phyloP scores from a whole-genome alignment of 169 alveolate species.

The Eimeria maxima region DNA sequence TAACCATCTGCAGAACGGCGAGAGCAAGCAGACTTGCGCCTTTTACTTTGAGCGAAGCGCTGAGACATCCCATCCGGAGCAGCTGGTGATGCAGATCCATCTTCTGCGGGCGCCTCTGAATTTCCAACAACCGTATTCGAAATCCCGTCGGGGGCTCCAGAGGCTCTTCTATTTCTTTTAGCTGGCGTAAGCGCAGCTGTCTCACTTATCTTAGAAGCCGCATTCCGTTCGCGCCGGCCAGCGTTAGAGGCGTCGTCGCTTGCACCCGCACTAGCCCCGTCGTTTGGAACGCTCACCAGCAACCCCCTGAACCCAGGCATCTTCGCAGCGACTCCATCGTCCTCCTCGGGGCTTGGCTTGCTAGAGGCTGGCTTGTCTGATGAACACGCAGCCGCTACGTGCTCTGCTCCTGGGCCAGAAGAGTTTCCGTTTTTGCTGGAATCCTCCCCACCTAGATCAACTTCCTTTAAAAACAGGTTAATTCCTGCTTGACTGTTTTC shows the following conservation, averaged over 20 bases:
- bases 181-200: conserved; percentile 81
- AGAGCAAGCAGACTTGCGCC: conserved; percentile 57
- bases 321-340: conserved; percentile 25
- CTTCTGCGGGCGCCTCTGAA: conserved; percentile 69
- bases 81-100: conserved; percentile 61
- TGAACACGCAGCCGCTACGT: conserved; percentile 39
- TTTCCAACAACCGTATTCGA: conserved; percentile 19
- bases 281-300: conserved; percentile 62
- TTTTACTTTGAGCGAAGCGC: conserved; percentile 45
- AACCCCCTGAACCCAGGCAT: conserved; percentile 81
- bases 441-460: conserved; percentile 70
- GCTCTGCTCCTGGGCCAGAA: conserved; percentile 26
- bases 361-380: conserved; percentile 45
- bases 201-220: not conserved
- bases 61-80: conserved; percentile 29
- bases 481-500: conserved; percentile 82
- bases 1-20: conserved; percentile 78
- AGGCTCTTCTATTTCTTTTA: conserved; percentile 76
- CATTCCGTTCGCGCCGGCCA: conserved; percentile 60
- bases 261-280: conserved; percentile 37
- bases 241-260: conserved; percentile 6
- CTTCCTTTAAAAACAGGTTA: conserved; percentile 76
- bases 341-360: conserved; percentile 66
- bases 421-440: conserved; percentile 58
- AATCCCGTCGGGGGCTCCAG: conserved; percentile 69